phyloP scores from a whole-genome alignment of 352 stramenopile species.

The Phytophthora brassicae region DNA sequence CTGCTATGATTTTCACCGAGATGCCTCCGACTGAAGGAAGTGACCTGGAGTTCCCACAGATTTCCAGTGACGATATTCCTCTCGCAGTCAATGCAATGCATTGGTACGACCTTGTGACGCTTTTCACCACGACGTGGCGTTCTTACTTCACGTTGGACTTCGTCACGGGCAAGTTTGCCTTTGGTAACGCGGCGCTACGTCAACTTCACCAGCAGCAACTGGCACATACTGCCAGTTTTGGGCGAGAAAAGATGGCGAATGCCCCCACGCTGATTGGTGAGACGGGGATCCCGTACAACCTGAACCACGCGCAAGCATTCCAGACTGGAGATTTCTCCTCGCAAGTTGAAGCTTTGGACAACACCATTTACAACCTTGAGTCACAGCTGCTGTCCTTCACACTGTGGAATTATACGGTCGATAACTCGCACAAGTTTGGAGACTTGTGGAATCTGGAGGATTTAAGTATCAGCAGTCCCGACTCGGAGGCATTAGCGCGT shows the following conservation, averaged over 20 bases:
- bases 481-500: conserved; percentile 18
- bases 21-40: conserved; percentile 69
- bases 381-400: conserved; percentile 75
- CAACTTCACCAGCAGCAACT: conserved; percentile 59
- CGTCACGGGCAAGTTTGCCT: conserved; percentile 50
- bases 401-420: conserved; percentile 85
- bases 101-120: conserved; percentile 88
- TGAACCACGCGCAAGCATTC: conserved; percentile 46
- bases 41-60: conserved; percentile 55
- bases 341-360: conserved; percentile 53
- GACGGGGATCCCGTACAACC: conserved; percentile 64
- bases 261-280: conserved; percentile 60
- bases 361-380: conserved; percentile 62
- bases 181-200: conserved; percentile 54
- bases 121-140: conserved; percentile 72
- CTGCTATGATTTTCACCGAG: conserved; percentile 75
- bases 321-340: conserved; percentile 44
- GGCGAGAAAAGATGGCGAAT: conserved; percentile 38
- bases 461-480: conserved; percentile 70
- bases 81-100: conserved; percentile 77
- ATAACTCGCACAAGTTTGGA: conserved; percentile 69
- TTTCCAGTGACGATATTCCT: conserved; percentile 46
- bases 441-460: conserved; percentile 85
- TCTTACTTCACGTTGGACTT: conserved; percentile 76
- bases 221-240: conserved; percentile 47